phyloP scores from a whole-genome alignment of 1,284 basidiomycete species.

The Afroboletus lepidellus region DNA sequence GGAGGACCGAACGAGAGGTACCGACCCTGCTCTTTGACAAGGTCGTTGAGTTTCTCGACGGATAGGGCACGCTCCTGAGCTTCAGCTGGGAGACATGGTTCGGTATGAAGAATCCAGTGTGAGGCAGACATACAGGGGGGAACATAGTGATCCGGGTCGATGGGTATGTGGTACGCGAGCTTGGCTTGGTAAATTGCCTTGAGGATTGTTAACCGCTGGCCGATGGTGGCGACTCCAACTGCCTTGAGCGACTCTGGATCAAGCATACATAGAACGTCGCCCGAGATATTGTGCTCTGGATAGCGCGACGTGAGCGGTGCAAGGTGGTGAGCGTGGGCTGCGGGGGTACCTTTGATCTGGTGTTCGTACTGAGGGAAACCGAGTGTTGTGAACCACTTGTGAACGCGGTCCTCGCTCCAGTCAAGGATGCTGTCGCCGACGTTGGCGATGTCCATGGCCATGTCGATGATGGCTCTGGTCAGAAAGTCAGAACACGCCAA shows the following conservation, averaged over 20 bases:
- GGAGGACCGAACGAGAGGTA: constrained; percentile 8
- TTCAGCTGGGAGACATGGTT: constrained; percentile 50
- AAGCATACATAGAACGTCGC: constrained; percentile 81
- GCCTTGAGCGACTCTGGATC: constrained; percentile 82
- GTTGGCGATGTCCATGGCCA: constrained; percentile 37
- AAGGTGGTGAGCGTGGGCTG: not conserved
- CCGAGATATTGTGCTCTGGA: constrained; percentile 86
- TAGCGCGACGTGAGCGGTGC: constrained; percentile 2
- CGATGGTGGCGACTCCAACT: constrained; percentile 81
- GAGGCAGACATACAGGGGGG: constrained; percentile 71
- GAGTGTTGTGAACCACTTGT: constrained; percentile 68
- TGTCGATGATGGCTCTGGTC: constrained; percentile 2
- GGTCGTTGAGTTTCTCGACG: constrained; percentile 64
- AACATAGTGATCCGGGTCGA: constrained; percentile 85
- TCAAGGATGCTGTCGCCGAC: constrained; percentile 56
- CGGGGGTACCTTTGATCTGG: constrained; percentile 60
- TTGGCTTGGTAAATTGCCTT: constrained; percentile 89
- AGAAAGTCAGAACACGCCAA: not conserved
- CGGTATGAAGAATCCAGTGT: constrained; percentile 6
- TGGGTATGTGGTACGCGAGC: constrained; percentile 75
- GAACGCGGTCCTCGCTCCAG: constrained; percentile 84
- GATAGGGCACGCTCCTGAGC: constrained; percentile 59
- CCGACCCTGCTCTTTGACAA: constrained; percentile 77
- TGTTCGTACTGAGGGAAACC: constrained; percentile 82
- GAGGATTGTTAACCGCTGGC: constrained; percentile 85